Percentiles rank a stretch among this genome's conserved stretches.
Evolutionary conservation across 2,329 filamentous ascomycete genomes (phyloP).

Genomic region (Colletotrichum tropicale): DNA sequence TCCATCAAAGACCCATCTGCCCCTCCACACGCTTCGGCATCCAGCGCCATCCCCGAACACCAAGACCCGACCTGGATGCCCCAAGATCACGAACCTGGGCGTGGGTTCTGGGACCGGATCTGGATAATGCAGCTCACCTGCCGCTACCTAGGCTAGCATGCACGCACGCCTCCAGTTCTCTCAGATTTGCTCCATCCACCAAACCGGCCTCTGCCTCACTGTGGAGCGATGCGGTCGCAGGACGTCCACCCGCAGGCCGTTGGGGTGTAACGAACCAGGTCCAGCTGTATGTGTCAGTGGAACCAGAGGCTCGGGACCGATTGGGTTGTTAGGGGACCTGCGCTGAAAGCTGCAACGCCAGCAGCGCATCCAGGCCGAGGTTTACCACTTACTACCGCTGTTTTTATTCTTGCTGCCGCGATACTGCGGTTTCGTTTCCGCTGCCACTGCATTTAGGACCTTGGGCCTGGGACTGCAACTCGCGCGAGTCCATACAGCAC

Average conservation of each 20-base stretch:
- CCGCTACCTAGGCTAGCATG: background rate
- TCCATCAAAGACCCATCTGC: background rate
- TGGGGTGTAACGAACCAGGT: conserved; percentile 3
- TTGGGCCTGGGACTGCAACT: background rate
- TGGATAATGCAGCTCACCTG: background rate
- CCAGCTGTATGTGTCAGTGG: conserved; percentile 8
- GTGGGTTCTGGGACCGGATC: background rate
- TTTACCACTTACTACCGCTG: background rate
- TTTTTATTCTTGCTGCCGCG: background rate
- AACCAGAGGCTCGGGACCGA: conserved; percentile 13
- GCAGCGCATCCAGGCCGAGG: background rate
- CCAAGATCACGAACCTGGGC: background rate
- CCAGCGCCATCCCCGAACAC: background rate
- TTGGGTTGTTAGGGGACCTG: conserved; percentile 5
- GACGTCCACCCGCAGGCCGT: background rate
- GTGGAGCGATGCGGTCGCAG: background rate
- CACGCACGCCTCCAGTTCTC: background rate
- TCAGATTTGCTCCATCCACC: background rate
- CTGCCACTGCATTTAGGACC: background rate
- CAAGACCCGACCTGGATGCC: background rate
- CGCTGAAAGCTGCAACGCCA: background rate
- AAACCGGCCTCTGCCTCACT: background rate
- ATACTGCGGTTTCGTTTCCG: background rate
- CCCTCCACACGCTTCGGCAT: background rate
- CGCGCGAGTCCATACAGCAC: background rate